Evolutionary conservation across 2,329 filamentous ascomycete species (phyloP), one percentile per base, ranked within the genome.

Genomic region (Colletotrichum brevisporum): DNA sequence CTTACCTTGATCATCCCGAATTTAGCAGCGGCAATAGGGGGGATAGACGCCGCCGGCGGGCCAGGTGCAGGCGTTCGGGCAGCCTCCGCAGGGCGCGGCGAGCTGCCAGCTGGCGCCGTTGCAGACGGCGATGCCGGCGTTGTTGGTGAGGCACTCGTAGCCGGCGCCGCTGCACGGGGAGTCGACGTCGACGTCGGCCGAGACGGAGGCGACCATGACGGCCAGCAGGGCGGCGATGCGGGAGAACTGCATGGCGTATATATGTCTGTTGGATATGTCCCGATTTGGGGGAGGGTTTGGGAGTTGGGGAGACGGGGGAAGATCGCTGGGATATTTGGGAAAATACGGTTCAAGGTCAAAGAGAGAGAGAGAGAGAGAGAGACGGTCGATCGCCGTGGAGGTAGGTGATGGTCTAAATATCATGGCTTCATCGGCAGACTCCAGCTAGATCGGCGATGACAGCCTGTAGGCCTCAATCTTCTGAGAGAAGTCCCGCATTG

Each of bases 91-190:
- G 24, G 51, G 16, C 10, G 57, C 45, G 24, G 57, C 57, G 18
- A 60, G 45, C 27, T 52, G 57, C 57, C 57, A 60, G 18, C 10
- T 60, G 21, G 45, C 45, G 6, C 47, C 57, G 47, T 60, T 24
- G 31, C 57, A 60, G 36, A 24, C 21, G 47, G 47, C 57, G 10
- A 60, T 51, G 13, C 47, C 57, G 13, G 31, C 16, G 27, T 50
- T 31, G 31, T 31, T 47, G 15, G 47, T 26, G 18, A 60, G 26
- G 43, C 57, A 60, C 2, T 60, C 57, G 21, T 60, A 60, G 56
- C 15, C 56, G 24, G 43, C 26, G n/a, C 56, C 56, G 15, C 48
- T 27, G 26, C 56, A 59, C n/a, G 26, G 16, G 31, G 45, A 60
- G 18, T 45, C 57, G 57, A 60, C 31, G 31, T 26, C 21, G 31